Conservation (phyloP, 208 protist species). For the Leishmania tropica region DNA sequence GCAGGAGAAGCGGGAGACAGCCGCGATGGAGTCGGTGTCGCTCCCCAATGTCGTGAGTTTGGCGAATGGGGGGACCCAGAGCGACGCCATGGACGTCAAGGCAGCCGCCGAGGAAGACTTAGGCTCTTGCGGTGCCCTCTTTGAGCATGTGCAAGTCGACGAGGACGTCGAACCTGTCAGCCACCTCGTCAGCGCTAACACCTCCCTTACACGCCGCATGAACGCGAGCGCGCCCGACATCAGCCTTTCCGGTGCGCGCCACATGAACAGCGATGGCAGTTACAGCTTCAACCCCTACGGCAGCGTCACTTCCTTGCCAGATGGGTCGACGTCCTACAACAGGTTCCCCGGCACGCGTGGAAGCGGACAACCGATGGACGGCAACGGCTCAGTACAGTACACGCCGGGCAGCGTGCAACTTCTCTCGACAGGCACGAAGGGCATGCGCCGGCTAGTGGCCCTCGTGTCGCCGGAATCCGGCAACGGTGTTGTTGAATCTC, state of each 20-base stretch:
- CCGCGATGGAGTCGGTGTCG: conserved; percentile 6
- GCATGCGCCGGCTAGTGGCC: conserved; percentile 22
- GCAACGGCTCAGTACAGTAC: conserved; percentile 20
- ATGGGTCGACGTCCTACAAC: conserved; percentile 30
- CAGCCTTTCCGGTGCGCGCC: conserved; percentile 13
- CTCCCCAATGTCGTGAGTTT: not conserved
- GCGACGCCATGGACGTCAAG: not conserved
- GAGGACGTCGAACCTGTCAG: conserved; percentile 37
- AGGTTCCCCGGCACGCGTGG: conserved; percentile 14
- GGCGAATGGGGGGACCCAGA: not conserved
- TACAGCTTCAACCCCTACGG: conserved; percentile 51
- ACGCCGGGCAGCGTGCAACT: conserved; percentile 33
- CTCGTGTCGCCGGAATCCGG: conserved; percentile 25
- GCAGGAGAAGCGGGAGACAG: conserved; percentile 26
- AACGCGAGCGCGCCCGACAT: conserved; percentile 25
- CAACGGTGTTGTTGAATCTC: conserved; percentile 11
- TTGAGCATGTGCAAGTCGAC: conserved; percentile 46
- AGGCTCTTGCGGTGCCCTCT: conserved; percentile 29
- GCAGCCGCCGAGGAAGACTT: conserved; percentile 26
- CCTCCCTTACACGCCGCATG: conserved; percentile 27
- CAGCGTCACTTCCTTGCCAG: conserved; percentile 45
- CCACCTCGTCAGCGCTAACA: conserved; percentile 27
- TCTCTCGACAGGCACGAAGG: conserved; percentile 25
- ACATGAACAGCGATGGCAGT: conserved; percentile 44
- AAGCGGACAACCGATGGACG: conserved; percentile 6